Conservation (phyloP, 768 basidiomycete genomes). For the Asterophora parasitica region DNA sequence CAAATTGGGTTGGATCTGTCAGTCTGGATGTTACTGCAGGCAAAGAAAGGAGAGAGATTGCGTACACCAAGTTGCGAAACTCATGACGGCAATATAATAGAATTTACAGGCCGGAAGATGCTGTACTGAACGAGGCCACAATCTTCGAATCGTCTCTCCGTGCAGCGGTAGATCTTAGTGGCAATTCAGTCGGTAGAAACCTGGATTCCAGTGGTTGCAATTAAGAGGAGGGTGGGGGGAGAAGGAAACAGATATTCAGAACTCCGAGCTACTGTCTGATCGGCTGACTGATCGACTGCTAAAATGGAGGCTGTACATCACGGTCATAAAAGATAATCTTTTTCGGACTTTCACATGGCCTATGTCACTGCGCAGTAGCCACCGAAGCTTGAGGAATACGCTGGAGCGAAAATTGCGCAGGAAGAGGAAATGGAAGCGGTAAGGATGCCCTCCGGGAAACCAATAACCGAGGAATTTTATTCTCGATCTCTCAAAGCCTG, state of each 20-base stretch:
- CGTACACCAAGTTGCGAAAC: conserved; percentile 35
- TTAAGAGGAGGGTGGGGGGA: background rate
- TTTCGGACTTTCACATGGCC: conserved; percentile 7
- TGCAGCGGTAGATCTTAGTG: no score
- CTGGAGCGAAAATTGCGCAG: no score
- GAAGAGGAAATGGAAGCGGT: no score
- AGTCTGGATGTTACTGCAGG: background rate
- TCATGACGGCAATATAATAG: conserved; percentile 9
- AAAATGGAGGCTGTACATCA: background rate
- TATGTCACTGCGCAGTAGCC: background rate
- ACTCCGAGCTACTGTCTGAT: conserved; percentile 11
- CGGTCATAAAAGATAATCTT: background rate
- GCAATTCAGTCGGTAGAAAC: no score
- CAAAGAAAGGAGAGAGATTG: background rate
- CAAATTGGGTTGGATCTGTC: conserved; percentile 44
- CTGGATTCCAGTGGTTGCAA: no score
- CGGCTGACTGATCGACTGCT: conserved; percentile 10
- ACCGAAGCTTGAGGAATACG: no score
- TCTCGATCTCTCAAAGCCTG: no score
- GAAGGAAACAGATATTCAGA: conserved; percentile 2
- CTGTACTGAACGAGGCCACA: no score
- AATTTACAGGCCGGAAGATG: no score
- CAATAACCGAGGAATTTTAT: no score
- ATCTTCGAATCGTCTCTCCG: no score
- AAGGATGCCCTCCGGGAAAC: no score